Base-by-base conservation (phyloP, 140 eudicot species). In the Erigeron philadelphicus region DNA sequence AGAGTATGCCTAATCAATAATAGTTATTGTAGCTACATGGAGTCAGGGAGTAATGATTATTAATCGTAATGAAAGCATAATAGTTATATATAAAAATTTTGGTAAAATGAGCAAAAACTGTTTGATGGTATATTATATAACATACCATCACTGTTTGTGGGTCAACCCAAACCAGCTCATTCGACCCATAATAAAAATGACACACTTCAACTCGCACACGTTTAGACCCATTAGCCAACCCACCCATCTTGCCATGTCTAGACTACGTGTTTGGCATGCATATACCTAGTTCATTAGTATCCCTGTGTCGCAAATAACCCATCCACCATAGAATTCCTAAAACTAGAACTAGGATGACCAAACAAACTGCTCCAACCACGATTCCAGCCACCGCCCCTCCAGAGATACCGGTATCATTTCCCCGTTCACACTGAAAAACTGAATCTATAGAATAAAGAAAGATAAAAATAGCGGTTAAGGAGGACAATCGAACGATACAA, bases 281-380 rank as follows among this genome's bases (percentile, higher is more conserved):
- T 48, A 69, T 66, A 82, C 86, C 86, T 70, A 67, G 63, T 18
- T 47, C 71, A 59, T 23, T 55, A 25, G 79, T 12, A 54, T 75
- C 75, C 75, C 54, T 79, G n/a, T 35, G 45, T 31, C 70, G 59
- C 5, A 83, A 38, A 70, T 75, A 90, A 23, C 90, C 85, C 65
- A 31, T 68, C 91, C 87, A 80, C 96, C 96, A 86, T 64, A 84
- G 83, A 50, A 84, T 21, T 53, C 67, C 25, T 21, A 21, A 1
- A 21, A 21, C 81, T 48, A 88, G 47, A 77, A 84, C 44, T 35
- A 85, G 19, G 60, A 67, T 19, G 53, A 80, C 21, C 18, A 23
- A 35, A 38, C 70, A 77, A 21, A 70, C 67, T 53, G 76, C 81
- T 52, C 76, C 91, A 60, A 82, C 18, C 38, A 83, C 86, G 62